Conservation (phyloP, 495 filamentous ascomycete species). For the Neurospora sp. region DNA sequence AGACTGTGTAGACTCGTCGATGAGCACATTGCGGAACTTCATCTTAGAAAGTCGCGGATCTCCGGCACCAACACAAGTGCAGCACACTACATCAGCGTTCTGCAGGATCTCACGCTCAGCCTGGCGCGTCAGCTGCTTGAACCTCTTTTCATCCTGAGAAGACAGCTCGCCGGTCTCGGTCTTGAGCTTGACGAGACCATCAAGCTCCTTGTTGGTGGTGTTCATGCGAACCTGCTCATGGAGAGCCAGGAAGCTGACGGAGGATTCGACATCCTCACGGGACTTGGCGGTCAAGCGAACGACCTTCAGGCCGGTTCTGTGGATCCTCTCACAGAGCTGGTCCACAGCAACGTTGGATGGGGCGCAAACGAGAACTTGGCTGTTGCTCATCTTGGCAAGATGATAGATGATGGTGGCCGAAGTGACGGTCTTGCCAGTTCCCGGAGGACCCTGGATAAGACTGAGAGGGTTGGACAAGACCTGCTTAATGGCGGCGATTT, state of each 20-base stretch:
- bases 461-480: slow-evolving; percentile 88
- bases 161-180: slow-evolving; percentile 83
- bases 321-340: slow-evolving; percentile 95
- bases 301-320: slow-evolving; percentile 86
- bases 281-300: slow-evolving; percentile 99
- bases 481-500: slow-evolving; percentile 94
- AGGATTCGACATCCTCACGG: slow-evolving; percentile 94
- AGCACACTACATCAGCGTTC: slow-evolving; percentile 98
- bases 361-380: slow-evolving; percentile 92
- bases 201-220: slow-evolving; percentile 86
- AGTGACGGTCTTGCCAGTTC: slow-evolving; percentile 98
- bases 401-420: slow-evolving; percentile 99
- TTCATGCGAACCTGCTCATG: slow-evolving; percentile 98
- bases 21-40: slow-evolving; percentile 95
- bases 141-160: slow-evolving; percentile 95
- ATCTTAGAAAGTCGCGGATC: slow-evolving; percentile 91
- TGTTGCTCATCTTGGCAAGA: slow-evolving; percentile 86
- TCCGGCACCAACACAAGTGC: slow-evolving; percentile 95
- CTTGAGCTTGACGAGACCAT: slow-evolving; percentile 88
- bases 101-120: slow-evolving; percentile 93
- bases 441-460: slow-evolving; percentile 92
- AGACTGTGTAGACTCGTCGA: slow-evolving; percentile 98
- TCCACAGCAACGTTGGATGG: slow-evolving; percentile 98
- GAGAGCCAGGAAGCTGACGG: slow-evolving; percentile 86
- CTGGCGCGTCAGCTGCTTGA: slow-evolving; percentile 85